Base-by-base conservation (phyloP, 805 yeast genomes). In the Geotrichum ghanense region DNA sequence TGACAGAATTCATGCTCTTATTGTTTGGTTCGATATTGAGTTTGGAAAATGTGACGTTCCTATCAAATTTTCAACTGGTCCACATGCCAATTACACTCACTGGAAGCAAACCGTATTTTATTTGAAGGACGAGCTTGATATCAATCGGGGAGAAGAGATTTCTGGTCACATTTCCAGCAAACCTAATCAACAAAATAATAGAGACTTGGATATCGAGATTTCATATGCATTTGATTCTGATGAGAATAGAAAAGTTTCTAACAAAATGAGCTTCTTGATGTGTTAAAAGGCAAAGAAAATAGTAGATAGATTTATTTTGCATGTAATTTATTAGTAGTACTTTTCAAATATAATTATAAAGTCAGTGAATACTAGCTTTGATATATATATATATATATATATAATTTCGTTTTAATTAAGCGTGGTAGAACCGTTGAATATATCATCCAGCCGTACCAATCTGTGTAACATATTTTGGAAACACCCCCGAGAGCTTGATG, bases 21-120 rank as follows among this genome's bases (percentile, higher is more conserved):
- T 92, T 50, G 83, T 88, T 14, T 92, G 97, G 97, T 92, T 88
- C 59, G 98, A 92, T 60, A 83, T 87, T 59, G 89, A 76, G 53
- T 92, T 92, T 76, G 76, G 78, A 55, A 76, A 74, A 54, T 56
- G 67, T 49, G 63, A 61, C 48, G 62, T 64, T 50, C 71, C 72
- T 16, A 81, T 90, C 50, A 70, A 69, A 26, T 89, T 92, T 62
- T 81, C 92, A 19, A 94, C 99, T 12, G 97, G 97, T 22, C 96
- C 99, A 27, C 89, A 83, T 67, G 81, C 88, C 43, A 78, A 79
- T 56, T 88, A 89, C 72, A 92, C 98, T 14, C 99, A 92, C 70
- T 92, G 99, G 99, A 94, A 92, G 66, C 98, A 92, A 70, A 84
- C 96, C 17, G 94, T 92, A 1, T 88, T 94, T 68, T 94, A 92